These are phyloP conservation scores for Hypoxylon subgilvum DNA, from an alignment of 495 filamentous ascomycete species.

Conservation along the genomic window DNA sequence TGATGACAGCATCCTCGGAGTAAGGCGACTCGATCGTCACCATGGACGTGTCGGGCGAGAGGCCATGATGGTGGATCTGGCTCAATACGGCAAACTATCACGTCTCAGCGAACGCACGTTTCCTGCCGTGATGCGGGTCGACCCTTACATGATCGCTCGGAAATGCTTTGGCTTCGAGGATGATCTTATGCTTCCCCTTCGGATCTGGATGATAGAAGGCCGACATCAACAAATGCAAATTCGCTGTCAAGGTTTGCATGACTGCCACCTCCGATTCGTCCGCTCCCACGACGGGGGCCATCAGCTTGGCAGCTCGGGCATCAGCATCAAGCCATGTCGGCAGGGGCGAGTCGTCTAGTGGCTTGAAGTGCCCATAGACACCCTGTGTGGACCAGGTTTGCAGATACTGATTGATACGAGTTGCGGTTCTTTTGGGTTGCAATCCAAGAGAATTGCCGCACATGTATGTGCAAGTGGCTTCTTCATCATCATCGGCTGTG, in stretches of 20 bases:
- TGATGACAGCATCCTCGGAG: slow-evolving; percentile 60
- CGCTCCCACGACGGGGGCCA: slow-evolving; percentile 88
- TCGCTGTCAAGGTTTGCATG: slow-evolving; percentile 92
- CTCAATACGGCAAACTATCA: slow-evolving; percentile 83
- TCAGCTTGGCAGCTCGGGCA: slow-evolving; percentile 69
- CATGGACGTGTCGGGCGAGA: slow-evolving; percentile 72
- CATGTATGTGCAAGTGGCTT: slow-evolving; percentile 72
- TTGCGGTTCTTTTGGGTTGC: slow-evolving; percentile 75
- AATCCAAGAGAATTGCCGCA: slow-evolving; percentile 97
- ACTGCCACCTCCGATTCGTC: slow-evolving; percentile 79
- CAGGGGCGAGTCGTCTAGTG: slow-evolving; percentile 74
- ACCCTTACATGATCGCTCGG: slow-evolving; percentile 79
- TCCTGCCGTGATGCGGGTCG: slow-evolving; percentile 21
- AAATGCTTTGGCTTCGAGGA: slow-evolving; percentile 92
- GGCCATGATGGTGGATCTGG: slow-evolving; percentile 79
- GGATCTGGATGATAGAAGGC: slow-evolving; percentile 85
- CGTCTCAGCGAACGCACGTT: slow-evolving; percentile 28
- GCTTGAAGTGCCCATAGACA: slow-evolving; percentile 91
- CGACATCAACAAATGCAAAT: slow-evolving; percentile 88
- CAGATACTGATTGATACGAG: slow-evolving; percentile 78
- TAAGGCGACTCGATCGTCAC: slow-evolving; percentile 70
- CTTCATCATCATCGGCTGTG: slow-evolving; percentile 35
- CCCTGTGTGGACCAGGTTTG: slow-evolving; percentile 88
- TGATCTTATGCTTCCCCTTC: slow-evolving; percentile 80
- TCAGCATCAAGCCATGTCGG: slow-evolving; percentile 85